Evolutionary conservation across 768 basidiomycete species (phyloP).

Genomic region (Chalciporus pseudorubinellus): DNA sequence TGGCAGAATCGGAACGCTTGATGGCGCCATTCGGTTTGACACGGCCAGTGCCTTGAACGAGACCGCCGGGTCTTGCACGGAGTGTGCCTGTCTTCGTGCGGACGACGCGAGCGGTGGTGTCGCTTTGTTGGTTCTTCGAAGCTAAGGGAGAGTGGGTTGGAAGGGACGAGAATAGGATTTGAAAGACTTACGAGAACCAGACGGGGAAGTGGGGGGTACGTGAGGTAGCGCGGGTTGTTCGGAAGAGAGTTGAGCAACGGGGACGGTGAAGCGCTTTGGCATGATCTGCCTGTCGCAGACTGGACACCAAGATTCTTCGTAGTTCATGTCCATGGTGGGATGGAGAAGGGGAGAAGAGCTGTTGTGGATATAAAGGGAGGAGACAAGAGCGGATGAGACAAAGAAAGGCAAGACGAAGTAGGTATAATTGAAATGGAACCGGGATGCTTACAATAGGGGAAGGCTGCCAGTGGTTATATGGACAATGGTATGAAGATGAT

Average conservation of each 20-base stretch:
- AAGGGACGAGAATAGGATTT: neutral
- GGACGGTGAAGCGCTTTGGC: conserved; percentile 68
- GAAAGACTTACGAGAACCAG: conserved; percentile 37
- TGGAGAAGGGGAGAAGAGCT: conserved; percentile 13
- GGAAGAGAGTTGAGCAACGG: conserved; percentile 32
- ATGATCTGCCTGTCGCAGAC: conserved; percentile 73
- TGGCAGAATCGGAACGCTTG: conserved; percentile 37
- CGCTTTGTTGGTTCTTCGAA: conserved; percentile 30
- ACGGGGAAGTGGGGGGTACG: conserved; percentile 39
- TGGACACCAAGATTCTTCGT: conserved; percentile 80
- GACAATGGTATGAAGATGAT: neutral
- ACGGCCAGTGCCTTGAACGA: conserved; percentile 65
- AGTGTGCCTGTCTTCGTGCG: conserved; percentile 36
- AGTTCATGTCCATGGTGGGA: conserved; percentile 34
- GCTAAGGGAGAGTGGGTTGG: conserved; percentile 15
- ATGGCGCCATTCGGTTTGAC: conserved; percentile 56
- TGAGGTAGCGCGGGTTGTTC: conserved; percentile 19
- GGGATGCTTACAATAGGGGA: conserved; percentile 9
- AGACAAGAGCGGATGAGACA: conserved; percentile 22
- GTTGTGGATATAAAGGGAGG: conserved; percentile 9
- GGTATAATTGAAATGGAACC: conserved; percentile 14
- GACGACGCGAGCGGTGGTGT: conserved; percentile 31
- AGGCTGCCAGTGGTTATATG: neutral
- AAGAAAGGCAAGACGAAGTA: conserved; percentile 5
- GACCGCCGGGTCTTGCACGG: conserved; percentile 45